These are phyloP conservation scores for Diaporthe velutina DNA, from an alignment of 2,329 filamentous ascomycete species.

Conservation along the genomic window DNA sequence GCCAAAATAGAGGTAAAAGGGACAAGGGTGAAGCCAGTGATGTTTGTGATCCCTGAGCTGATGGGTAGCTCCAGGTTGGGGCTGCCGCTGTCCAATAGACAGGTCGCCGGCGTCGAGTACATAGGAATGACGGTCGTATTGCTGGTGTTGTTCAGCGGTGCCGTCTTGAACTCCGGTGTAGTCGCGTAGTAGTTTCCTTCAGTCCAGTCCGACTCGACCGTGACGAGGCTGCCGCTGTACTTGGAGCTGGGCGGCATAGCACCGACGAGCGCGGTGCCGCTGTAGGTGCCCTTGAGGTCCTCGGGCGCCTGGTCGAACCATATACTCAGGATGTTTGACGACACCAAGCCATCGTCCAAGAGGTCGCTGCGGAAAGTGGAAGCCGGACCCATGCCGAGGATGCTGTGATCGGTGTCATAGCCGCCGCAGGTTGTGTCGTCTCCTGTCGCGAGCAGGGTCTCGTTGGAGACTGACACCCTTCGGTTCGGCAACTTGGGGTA, in stretches of 20 bases:
- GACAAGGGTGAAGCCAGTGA: neutral
- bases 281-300: neutral
- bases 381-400: neutral
- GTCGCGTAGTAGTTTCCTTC: neutral
- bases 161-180: neutral
- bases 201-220: neutral
- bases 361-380: neutral
- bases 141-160: neutral
- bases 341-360: neutral
- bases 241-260: neutral
- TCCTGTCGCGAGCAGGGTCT: constrained; percentile 6
- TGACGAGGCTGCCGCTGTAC: neutral
- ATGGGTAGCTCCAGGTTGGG: constrained; percentile 11
- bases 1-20: neutral
- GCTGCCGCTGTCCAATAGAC: constrained; percentile 15
- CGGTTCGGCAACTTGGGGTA: constrained; percentile 8
- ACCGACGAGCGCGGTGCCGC: neutral
- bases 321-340: neutral
- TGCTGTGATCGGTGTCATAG: neutral
- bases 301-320: constrained; percentile 5
- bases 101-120: neutral
- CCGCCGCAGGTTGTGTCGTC: neutral
- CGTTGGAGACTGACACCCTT: neutral
- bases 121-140: neutral
- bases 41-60: neutral